phyloP scores from a whole-genome alignment of 176 grass and related monocot genomes.

The Raddia guianensis region DNA sequence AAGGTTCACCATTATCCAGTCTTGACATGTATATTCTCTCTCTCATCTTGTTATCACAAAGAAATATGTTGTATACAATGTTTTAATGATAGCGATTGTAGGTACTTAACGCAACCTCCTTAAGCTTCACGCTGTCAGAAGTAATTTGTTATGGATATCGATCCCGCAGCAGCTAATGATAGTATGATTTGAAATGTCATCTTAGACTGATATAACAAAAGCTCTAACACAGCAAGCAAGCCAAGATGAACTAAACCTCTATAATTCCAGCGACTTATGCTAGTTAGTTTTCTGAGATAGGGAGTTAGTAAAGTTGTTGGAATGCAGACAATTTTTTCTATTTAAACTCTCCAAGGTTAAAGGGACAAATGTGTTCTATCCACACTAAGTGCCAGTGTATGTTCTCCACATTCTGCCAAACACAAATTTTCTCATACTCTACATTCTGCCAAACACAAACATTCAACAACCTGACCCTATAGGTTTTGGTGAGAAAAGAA shows the following conservation, averaged over 20 bases:
- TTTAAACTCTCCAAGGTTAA: neutral
- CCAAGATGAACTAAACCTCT: neutral
- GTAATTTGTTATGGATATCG: neutral
- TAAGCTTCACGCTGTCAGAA: neutral
- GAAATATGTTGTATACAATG: neutral
- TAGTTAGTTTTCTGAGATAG: neutral
- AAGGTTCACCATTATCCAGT: constrained; percentile 13
- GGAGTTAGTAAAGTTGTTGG: neutral
- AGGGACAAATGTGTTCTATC: constrained; percentile 4
- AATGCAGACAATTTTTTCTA: neutral
- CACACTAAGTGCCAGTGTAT: neutral
- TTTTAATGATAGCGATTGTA: neutral
- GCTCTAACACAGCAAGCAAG: neutral
- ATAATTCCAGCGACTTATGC: neutral
- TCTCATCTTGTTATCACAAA: neutral
- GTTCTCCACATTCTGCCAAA: neutral
- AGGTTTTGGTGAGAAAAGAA: constrained; percentile 9
- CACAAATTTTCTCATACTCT: constrained; percentile 4
- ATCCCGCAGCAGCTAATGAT: neutral
- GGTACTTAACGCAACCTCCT: neutral
- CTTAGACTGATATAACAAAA: too few relatives aligned
- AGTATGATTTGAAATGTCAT: neutral
- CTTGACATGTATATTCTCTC: neutral
- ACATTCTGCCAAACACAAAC: neutral
- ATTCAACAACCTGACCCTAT: neutral